Evolutionary conservation across 73 alveolate genomes (phyloP).

Genomic region (Tetrahymena malaccensis): DNA sequence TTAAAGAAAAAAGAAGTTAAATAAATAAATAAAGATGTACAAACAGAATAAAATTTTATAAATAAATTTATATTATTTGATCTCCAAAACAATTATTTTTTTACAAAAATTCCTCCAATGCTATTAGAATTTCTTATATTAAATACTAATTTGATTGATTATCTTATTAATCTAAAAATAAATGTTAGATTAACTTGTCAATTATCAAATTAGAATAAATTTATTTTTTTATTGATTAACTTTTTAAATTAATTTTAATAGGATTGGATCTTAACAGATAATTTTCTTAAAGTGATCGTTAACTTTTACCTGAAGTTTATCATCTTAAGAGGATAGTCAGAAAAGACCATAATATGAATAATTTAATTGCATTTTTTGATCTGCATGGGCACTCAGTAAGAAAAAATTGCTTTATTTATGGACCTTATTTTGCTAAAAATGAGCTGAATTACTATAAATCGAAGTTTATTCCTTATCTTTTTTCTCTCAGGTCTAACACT

Average conservation of each 20-base stretch:
- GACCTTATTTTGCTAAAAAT: slow-evolving; percentile 38
- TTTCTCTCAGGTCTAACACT: not conserved
- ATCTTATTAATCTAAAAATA: too few relatives aligned
- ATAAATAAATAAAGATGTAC: too few relatives aligned
- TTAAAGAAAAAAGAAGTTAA: not conserved
- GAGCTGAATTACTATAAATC: not conserved
- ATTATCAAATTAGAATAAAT: too few relatives aligned
- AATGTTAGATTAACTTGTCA: too few relatives aligned
- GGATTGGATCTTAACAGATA: slow-evolving; percentile 26
- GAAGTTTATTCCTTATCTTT: not conserved
- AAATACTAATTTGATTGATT: too few relatives aligned
- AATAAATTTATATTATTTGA: too few relatives aligned
- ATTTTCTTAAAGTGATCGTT: slow-evolving; percentile 10
- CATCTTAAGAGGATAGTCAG: slow-evolving; percentile 9
- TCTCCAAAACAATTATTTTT: too few relatives aligned
- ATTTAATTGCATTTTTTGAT: slow-evolving; percentile 53
- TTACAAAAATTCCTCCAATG: too few relatives aligned
- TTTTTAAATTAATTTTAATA: not conserved
- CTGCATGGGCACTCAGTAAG: slow-evolving; percentile 66
- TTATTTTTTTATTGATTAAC: too few relatives aligned
- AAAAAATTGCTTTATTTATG: slow-evolving; percentile 61
- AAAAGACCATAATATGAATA: slow-evolving; percentile 7
- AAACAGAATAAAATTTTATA: too few relatives aligned
- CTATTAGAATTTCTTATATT: too few relatives aligned
- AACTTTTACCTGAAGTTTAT: slow-evolving; percentile 28